phyloP scores from a whole-genome alignment of 2,329 filamentous ascomycete species.

The Fusarium papillatum region DNA sequence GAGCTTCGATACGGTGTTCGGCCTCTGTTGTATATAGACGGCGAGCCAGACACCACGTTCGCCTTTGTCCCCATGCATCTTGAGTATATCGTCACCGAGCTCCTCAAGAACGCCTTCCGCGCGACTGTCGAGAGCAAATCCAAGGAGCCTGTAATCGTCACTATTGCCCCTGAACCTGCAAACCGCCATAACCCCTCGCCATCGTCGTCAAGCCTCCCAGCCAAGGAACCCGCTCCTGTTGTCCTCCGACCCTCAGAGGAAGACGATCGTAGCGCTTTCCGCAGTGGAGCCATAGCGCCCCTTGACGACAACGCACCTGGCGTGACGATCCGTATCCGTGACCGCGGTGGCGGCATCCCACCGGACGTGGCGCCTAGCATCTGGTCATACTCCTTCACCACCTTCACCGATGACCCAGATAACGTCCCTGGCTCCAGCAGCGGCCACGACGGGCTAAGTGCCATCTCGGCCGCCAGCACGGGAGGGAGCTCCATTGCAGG shows the following conservation, averaged over 20 bases:
- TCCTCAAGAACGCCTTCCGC: constrained; percentile 96
- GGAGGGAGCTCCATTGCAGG: constrained; percentile 91
- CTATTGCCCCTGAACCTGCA: constrained; percentile 81
- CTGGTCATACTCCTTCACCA: constrained; percentile 98
- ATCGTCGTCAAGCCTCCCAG: constrained; percentile 45
- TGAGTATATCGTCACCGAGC: constrained; percentile 96
- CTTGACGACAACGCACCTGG: constrained; percentile 80
- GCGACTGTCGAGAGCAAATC: constrained; percentile 91
- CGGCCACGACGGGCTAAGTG: constrained; percentile 72
- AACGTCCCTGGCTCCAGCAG: constrained; percentile 57
- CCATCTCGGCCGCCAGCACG: constrained; percentile 78
- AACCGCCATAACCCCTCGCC: constrained; percentile 44
- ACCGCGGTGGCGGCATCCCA: constrained; percentile 93
- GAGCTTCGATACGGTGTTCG: constrained; percentile 95
- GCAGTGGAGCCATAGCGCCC: constrained; percentile 64
- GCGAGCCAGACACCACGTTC: constrained; percentile 89
- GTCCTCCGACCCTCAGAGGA: constrained; percentile 29
- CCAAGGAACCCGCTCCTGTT: constrained; percentile 1
- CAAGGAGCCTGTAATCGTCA: constrained; percentile 88
- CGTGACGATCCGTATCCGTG: constrained; percentile 94
- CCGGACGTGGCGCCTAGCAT: constrained; percentile 88
- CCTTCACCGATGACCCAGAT: constrained; percentile 77
- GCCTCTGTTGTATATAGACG: constrained; percentile 84
- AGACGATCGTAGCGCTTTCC: constrained; percentile 56
- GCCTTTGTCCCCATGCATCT: constrained; percentile 96